Evolutionary conservation across 2,329 filamentous ascomycete species (phyloP).

Genomic region (Stemphylium vesicarium): DNA sequence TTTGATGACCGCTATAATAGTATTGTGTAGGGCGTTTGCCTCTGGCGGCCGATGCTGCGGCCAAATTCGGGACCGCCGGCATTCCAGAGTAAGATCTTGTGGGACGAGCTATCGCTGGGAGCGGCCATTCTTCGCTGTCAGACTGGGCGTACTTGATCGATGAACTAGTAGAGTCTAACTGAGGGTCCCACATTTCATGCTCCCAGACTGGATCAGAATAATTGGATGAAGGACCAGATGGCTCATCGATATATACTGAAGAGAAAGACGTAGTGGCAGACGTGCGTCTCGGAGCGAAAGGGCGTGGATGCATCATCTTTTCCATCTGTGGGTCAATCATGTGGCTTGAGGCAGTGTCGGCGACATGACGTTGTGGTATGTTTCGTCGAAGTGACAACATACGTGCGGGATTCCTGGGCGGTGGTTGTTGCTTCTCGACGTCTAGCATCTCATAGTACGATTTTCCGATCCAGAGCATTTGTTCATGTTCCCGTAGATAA

Average conservation of each 20-base stretch:
- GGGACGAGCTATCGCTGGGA: conserved; percentile 17
- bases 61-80: not conserved
- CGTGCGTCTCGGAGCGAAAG: conserved; percentile 26
- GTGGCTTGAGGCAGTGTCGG: conserved; percentile 32
- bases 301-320: conserved; percentile 47
- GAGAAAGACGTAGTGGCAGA: conserved; percentile 43
- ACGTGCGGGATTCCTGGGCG: conserved; percentile 38
- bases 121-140: conserved; percentile 20
- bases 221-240: conserved; percentile 22
- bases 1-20: conserved; percentile 19
- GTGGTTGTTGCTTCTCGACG: conserved; percentile 32
- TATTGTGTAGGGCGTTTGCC: conserved; percentile 34
- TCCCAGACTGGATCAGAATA: conserved; percentile 26
- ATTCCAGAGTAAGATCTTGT: conserved; percentile 14
- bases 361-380: conserved; percentile 4
- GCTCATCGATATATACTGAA: conserved; percentile 40
- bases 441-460: conserved; percentile 44
- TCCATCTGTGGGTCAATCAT: conserved; percentile 41
- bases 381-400: conserved; percentile 31
- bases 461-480: conserved; percentile 53
- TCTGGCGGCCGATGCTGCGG: conserved; percentile 6
- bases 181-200: conserved; percentile 28
- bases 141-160: conserved; percentile 29
- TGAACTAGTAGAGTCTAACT: conserved; percentile 24
- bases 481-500: conserved; percentile 67